Evolutionary conservation across 345 rosid genomes (phyloP), one percentile per base, ranked within the genome.

Genomic region (Salix purpurea): DNA sequence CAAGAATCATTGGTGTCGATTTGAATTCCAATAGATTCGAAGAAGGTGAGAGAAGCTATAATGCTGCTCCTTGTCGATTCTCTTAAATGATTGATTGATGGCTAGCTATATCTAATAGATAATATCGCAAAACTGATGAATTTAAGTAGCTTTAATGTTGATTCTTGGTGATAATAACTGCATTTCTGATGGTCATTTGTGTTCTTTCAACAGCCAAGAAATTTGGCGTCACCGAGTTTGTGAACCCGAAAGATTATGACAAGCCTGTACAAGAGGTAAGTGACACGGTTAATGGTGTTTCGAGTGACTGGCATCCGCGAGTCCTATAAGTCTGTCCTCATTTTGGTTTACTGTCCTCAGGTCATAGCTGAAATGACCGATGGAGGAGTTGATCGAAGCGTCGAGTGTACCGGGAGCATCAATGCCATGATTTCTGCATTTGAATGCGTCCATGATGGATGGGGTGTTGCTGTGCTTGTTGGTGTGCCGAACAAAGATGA

Each of bases 321-420:
- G 30, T 28, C 30, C 30, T 28, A 28, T 0, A 28, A 28, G 0
- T 28, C 0, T 28, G 32, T 30, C 32, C 32, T 30, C 3, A 30
- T 30, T 30, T 0, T 2, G 3, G 32, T 30, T 30, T 30, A 2
- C 32, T 30, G 3, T 30, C 13, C 23, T n/a, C 37, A 83, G 89
- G 86, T 81, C 73, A 85, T 87, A 52, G 86, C 86, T 76, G 87
- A 87, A 39, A 84, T 87, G 87, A 87, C 85, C 10, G 74, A 67
- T 7, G 89, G 89, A 67, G 89, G 87, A 78, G 89, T 83, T 1
- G 89, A 87, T 19, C 76, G 86, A 23, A 87, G 89, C 19, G 83
- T 84, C 5, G 86, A 87, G 69, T 83, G 89, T 64, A 87, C 87
- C 0, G 86, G 89, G 77, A 84, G 69, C 14, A 72, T 84, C 44